Evolutionary conservation across 2,329 filamentous ascomycete genomes (phyloP).

Genomic region (Fusarium xyrophilum): DNA sequence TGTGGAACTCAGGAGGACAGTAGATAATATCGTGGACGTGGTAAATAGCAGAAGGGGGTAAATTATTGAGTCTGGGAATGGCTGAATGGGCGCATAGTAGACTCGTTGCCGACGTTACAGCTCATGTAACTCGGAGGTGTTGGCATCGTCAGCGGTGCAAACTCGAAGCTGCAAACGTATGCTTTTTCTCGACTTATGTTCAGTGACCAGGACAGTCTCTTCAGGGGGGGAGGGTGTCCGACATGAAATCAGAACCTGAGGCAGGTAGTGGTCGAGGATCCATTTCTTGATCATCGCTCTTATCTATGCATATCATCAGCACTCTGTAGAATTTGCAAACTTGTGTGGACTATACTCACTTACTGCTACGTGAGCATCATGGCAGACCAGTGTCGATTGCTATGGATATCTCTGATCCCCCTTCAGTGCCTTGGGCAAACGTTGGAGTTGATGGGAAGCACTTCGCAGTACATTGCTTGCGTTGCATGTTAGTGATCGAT

Average conservation of each 20-base stretch:
- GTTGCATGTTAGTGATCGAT: accelerated
- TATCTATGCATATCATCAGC: not conserved
- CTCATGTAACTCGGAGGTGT: accelerated
- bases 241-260: not conserved
- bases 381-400: not conserved
- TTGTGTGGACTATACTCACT: not conserved
- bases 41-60: accelerated
- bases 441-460: not conserved
- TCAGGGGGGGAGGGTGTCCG: not conserved
- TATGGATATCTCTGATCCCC: not conserved
- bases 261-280: not conserved
- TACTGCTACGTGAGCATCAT: accelerated
- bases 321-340: accelerated
- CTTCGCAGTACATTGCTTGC: not conserved
- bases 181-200: accelerated
- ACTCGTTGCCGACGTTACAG: not conserved
- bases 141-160: not conserved
- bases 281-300: not conserved
- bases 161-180: too few species aligned
- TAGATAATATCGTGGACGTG: accelerated
- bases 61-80: accelerated
- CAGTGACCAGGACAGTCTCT: too few species aligned
- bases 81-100: too few species aligned
- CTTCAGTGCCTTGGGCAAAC: accelerated
- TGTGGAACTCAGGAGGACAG: not conserved